Evolutionary conservation across 2,329 filamentous ascomycete genomes (phyloP), one percentile per base, ranked within the genome.

Genomic region (Thermothelomyces thermophilus): DNA sequence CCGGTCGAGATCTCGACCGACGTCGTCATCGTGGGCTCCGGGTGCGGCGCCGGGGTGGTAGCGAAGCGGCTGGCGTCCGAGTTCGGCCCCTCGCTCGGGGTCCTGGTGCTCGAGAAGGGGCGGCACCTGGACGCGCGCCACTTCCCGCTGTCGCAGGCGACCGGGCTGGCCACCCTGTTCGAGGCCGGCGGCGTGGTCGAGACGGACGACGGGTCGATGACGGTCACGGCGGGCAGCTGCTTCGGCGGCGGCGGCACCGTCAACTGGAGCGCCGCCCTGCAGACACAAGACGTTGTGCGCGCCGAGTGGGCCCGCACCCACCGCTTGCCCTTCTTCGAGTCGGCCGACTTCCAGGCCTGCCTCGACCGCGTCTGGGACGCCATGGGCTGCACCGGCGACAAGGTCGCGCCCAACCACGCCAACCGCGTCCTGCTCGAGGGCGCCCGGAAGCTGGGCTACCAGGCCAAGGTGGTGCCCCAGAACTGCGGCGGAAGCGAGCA

Each of bases 241-340:
- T 95, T 86, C 80, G 90, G 90, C 26, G 90, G 90, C 36, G 90
- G 90, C 48, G 90, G 90, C 5, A 89, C 87, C 0, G 69, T 95
- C 59, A 96, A 96, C 67, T 96, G 90, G 90, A 86, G 76, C 60
- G 79, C 79, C 8, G 71, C 71, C 44, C 69, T 83, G 45, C 73
- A 76, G 58, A 86, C 87, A 0, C 87, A 91, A 62, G 81, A 79
- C 22, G 86, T 76, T 56, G 87, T 95, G 1, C 80, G 90, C 3
- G 73, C 80, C 57, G 88, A 95, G 67, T 96, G 91, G 90, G 83
- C 87, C 0, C 72, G 78, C 44, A 67, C 73, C 41, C 61, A 69
- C 14, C 82, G 83, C 0, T 70, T 96, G 20, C 75, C 78, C 0
- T 84, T 95, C 60, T 94, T 95, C 64, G 82, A 79, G 0, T 83